Base-by-base conservation (phyloP, 2,329 filamentous ascomycete genomes). In the Xylaria polymorpha region DNA sequence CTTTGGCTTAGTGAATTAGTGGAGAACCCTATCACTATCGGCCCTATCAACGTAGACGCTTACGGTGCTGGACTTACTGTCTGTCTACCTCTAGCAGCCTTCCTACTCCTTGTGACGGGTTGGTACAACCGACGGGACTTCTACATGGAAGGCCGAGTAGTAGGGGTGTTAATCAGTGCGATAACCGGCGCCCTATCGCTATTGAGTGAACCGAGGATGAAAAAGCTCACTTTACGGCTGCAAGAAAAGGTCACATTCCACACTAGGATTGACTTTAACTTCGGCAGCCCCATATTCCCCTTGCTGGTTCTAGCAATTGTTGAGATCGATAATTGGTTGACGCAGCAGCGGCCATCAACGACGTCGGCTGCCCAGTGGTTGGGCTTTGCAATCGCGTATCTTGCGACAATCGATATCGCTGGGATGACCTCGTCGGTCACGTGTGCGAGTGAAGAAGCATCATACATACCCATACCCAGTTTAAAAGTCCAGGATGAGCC, bases 41-140 rank as follows among this genome's bases (percentile, higher is more conserved):
- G 56, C 25, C 29, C 53, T 20, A 46, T 64, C 29, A 44, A 57
- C 12, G 14, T 71, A 22, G 69, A 73, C 46, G 43, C 65, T n/a
- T 68, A 73, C 37, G 14, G 46, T 35, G 50, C 61, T 4, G 71
- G 64, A 32, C 58, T 73, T 43, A 62, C 29, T 35, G 61, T 70
- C 25, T 71, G 69, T 46, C 55, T 71, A 15, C 66, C 64, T 8
- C 25, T 73, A 14, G 65, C 64, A 57, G 15, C 41, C 22, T 64
- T 73, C 35, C 35, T 70, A 46, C 69, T 73, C 14, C n/a, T 15
- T 12, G 59, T 66, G 29, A 68, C 69, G 1, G 66, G 69, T 18
- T 70, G 66, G 65, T 71, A 71, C 41, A 71, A 71, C 25, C 67
- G 71, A 55, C 61, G 69, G 12, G 71, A 73, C 61, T 73, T 73